phyloP scores from a whole-genome alignment of 257 asterid genomes.

The Leptodermis oblonga region DNA sequence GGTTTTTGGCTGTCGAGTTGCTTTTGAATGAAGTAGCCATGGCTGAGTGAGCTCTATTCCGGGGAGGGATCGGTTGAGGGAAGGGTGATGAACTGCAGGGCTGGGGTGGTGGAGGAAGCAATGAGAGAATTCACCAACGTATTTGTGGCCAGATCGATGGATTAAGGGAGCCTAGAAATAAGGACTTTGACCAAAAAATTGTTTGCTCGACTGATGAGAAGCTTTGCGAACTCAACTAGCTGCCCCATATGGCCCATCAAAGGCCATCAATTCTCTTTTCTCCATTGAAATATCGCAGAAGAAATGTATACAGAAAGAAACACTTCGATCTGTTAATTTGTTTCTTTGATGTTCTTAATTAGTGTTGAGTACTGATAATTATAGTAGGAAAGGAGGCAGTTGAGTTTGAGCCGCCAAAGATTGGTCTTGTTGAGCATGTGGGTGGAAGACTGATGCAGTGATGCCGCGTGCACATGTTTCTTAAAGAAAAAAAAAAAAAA shows the following conservation, averaged over 20 bases:
- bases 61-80: constrained; percentile 38
- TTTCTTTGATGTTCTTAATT: no score
- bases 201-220: constrained; percentile 27
- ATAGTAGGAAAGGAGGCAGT: no score
- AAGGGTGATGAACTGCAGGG: constrained; percentile 48
- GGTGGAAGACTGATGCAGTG: no score
- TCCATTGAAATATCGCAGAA: constrained; percentile 4
- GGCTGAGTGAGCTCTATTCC: constrained; percentile 55
- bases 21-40: constrained; percentile 49
- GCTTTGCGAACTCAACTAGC: constrained; percentile 49
- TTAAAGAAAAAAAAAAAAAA: no score
- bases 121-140: constrained; percentile 38
- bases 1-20: constrained; percentile 39
- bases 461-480: no score
- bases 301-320: no score
- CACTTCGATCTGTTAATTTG: no score
- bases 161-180: constrained; percentile 43
- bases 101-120: constrained; percentile 22
- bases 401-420: no score
- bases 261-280: constrained; percentile 44
- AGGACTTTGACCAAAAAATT: constrained; percentile 42
- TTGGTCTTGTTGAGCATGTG: no score
- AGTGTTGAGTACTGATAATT: no score
- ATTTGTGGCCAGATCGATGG: constrained; percentile 48
- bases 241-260: constrained; percentile 61